Evolutionary conservation across 2,329 filamentous ascomycete genomes (phyloP).

Genomic region (Biscogniauxia mediterranea): DNA sequence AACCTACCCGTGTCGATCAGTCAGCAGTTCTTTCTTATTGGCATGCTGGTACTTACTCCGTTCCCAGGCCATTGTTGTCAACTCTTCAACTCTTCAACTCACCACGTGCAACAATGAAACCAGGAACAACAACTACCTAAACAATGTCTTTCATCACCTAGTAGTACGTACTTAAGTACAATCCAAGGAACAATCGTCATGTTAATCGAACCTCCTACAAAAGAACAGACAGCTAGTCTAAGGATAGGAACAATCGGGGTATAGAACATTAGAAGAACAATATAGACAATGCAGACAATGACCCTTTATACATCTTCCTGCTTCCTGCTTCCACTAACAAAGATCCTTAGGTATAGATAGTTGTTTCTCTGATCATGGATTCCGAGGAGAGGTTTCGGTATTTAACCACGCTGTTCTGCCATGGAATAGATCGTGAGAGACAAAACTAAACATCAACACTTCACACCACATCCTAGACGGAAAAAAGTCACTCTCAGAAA

Average conservation of each 20-base stretch:
- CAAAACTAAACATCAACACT: no score
- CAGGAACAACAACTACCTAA: background rate
- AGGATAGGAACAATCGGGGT: background rate
- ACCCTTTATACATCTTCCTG: background rate
- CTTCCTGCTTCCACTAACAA: background rate
- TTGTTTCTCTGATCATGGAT: no score
- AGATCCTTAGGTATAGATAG: background rate
- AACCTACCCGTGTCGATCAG: no score
- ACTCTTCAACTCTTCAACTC: no score
- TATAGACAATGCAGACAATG: background rate
- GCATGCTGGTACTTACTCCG: no score
- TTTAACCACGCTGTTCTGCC: no score
- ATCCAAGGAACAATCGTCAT: background rate
- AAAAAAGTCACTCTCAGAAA: background rate
- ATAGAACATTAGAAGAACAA: background rate
- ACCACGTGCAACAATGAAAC: no score
- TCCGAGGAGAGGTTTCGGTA: no score
- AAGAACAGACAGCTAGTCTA: background rate
- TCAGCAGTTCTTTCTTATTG: no score
- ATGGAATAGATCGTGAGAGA: no score
- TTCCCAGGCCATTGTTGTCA: no score
- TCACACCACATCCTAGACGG: background rate
- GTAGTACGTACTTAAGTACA: background rate
- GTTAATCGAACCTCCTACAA: background rate
- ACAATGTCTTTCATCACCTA: background rate